Conservation (phyloP, 768 basidiomycete genomes). For the Pisolithus sp. region DNA sequence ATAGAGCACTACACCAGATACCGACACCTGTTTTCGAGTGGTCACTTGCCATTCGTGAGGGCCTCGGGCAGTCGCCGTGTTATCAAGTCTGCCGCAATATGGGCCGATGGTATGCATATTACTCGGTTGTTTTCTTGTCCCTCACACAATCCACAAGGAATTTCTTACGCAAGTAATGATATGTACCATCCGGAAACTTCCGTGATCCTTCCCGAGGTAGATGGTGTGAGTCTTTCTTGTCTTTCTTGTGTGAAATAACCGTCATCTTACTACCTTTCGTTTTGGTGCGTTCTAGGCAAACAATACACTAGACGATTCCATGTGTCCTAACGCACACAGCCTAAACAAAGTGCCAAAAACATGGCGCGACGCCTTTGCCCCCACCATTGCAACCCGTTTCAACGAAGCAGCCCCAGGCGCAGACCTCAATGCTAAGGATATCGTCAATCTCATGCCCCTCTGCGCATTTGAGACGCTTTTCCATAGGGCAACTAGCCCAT, state of each 20-base stretch:
- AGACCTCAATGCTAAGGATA: conserved; percentile 47
- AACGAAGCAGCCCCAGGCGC: conserved; percentile 59
- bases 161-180: conserved; percentile 45
- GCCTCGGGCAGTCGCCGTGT: conserved; percentile 52
- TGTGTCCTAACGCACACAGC: conserved; percentile 54
- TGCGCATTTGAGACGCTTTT: conserved; percentile 77
- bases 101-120: conserved; percentile 47
- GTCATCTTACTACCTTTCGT: not conserved
- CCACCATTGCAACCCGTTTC: conserved; percentile 51
- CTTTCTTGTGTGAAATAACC: not conserved
- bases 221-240: conserved; percentile 41
- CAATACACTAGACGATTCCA: conserved; percentile 59
- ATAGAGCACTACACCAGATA: conserved; percentile 50
- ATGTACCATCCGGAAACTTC: conserved; percentile 43
- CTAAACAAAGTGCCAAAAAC: conserved; percentile 36
- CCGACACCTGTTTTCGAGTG: conserved; percentile 34
- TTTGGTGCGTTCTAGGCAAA: conserved; percentile 37
- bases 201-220: conserved; percentile 44
- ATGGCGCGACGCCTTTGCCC: conserved; percentile 56
- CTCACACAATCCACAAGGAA: conserved; percentile 39
- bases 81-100: conserved; percentile 60
- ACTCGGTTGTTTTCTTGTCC: not conserved
- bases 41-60: conserved; percentile 48
- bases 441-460: conserved; percentile 56
- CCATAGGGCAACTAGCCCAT: conserved; percentile 47